Conservation (phyloP, 306 rosid genomes). For the Dryas octopetala region DNA sequence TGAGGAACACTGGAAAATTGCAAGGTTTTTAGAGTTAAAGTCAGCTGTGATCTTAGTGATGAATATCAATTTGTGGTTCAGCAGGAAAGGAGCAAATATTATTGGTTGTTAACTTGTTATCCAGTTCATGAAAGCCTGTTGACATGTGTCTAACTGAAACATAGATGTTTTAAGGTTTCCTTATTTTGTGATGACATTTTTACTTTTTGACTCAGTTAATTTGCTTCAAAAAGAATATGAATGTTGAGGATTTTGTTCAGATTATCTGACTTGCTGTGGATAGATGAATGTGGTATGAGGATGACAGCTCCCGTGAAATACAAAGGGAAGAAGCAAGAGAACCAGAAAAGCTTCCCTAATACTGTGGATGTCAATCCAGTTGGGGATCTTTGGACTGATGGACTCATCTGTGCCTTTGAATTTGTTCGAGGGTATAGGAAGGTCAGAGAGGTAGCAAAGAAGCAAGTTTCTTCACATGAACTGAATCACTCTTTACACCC, state of each 20-base stretch:
- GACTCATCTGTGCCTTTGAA: conserved; percentile 69
- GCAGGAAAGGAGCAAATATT: not conserved
- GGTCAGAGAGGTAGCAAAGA: conserved; percentile 22
- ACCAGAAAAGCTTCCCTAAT: conserved; percentile 14
- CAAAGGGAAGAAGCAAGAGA: conserved; percentile 34
- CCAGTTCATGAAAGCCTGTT: not conserved
- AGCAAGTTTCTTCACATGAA: conserved; percentile 24
- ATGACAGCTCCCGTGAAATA: conserved; percentile 15
- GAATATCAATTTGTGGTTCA: not conserved
- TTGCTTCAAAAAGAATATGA: not conserved
- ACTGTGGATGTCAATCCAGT: conserved; percentile 18
- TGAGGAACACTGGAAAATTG: not conserved
- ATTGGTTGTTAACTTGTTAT: not conserved
- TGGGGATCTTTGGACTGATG: conserved; percentile 54
- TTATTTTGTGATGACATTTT: not conserved
- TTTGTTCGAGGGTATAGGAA: conserved; percentile 34
- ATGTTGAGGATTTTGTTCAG: not conserved
- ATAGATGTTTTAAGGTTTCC: not conserved
- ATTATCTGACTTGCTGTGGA: not conserved
- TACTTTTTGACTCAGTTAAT: not conserved
- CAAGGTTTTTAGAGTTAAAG: not conserved
- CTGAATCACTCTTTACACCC: conserved; percentile 1
- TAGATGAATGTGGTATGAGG: not conserved
- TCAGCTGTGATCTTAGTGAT: not conserved
- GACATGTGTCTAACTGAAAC: not conserved